Base-by-base conservation (phyloP, 2,329 filamentous ascomycete genomes). In the Colletotrichum shisoi region DNA sequence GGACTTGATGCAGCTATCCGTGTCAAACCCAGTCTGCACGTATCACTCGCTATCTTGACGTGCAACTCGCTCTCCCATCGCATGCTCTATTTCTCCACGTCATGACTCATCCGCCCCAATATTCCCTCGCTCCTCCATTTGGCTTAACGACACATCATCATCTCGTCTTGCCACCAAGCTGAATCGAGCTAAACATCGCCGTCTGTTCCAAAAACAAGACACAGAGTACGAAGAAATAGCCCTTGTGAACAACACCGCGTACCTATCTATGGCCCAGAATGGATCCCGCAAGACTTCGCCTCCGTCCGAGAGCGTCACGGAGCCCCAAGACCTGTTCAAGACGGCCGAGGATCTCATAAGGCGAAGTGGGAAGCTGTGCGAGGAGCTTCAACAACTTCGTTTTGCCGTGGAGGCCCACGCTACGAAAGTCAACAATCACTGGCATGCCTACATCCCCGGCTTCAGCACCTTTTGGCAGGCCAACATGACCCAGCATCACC, bases 391-490 rank as follows among this genome's bases (percentile, higher is more conserved):
- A 19, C 24, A 39, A 3, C 21, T 67, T 3, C 64, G 64, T 17
- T 31, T 34, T 3, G 64, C 61, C 4, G 62, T 67, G 5, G 64
- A 67, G 4, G 44, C 17, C 6, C 31, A 59, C 1, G 62, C 61
- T 0, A 19, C 39, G 1, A 64, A 64, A 13, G 61, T 45, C 8
- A 67, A 67, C 0, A 64, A 65, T 6, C 64, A 67, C 24, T 67
- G 64, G 64, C 64, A 67, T 8, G 64, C 64, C 2, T 56, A 67
- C 13, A 60, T 67, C 13, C 64, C 64, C 3, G 64, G 64, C 0
- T 67, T 67, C 44, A 67, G 64, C 37, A 64, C 64, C 8, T 67
- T 67, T 17, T 59, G 54, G 54, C 64, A 67, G 27, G 34, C 54
- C 6, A 67, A 65, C 6, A 12, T 37, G 2, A 49, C 48, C 24